Base-by-base conservation (phyloP, 495 filamentous ascomycete species). In the Trichoderma asperelloides region DNA sequence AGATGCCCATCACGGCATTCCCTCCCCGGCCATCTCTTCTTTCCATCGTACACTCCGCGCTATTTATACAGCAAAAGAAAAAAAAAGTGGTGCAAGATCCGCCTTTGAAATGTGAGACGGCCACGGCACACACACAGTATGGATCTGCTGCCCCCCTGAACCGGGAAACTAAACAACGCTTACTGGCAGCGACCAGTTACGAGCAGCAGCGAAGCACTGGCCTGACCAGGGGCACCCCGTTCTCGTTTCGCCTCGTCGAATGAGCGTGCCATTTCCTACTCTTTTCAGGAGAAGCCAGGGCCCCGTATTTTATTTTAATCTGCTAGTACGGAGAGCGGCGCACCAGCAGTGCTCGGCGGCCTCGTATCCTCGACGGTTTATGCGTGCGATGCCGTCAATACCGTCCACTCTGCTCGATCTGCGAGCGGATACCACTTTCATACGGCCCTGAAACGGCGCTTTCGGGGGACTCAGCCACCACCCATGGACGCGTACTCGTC, bases 231-330 rank as follows among this genome's bases (percentile, higher is more conserved):
- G 55, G 23, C 13, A 25, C 55, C 47, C 47, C 23, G 47, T 51
- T 51, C 47, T 51, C 47, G 47, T 51, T 51, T 60, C 25, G 55
- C 27, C 55, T 60, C 55, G 55, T 60, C 55, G 55, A 30, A 60
- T 60, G 25, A 60, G 27, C 55, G 47, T 25, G 55, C 55, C 16
- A 60, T 60, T 28, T 25, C 9, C 55, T 60, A 16, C 55, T 30
- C 55, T 60, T 15, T 60, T 60, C 55, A 60, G 55, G 55, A 60
- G 55, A 60, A 11, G 55, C 55, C 11, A 60, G 55, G 55, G 55
- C 55, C 55, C 55, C 55, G 55, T 60, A 60, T 60, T 60, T 60
- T 30, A 60, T 60, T 60, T 30, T 60, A 60, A 60, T 60, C 55
- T 60, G 27, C 47, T 51, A 51, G 47, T 23, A 25, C 18, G 18